phyloP scores from a whole-genome alignment of 73 alveolate genomes.

The Paramecium tetraurelia region DNA sequence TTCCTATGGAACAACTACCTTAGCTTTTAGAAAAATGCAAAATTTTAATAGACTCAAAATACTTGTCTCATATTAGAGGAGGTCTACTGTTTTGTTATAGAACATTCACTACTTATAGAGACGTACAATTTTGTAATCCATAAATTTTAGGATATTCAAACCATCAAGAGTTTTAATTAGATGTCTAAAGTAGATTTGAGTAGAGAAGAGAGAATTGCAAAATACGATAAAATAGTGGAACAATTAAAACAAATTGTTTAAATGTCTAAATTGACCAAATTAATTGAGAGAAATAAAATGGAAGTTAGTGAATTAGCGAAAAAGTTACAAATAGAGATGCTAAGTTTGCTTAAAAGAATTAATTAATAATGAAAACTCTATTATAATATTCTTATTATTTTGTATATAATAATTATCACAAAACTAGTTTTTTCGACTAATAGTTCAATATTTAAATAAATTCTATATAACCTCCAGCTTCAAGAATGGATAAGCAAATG shows the following conservation, averaged over 20 bases:
- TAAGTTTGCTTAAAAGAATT: neutral
- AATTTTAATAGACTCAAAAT: neutral
- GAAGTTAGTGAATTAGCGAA: conserved; percentile 46
- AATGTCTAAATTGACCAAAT: conserved; percentile 12
- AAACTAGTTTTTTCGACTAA: neutral
- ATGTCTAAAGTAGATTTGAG: conserved; percentile 58
- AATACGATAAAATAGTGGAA: conserved; percentile 45
- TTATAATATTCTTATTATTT: neutral
- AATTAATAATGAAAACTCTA: neutral
- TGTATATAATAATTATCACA: neutral
- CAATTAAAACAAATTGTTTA: neutral
- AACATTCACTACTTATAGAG: neutral
- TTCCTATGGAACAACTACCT: conserved; percentile 9
- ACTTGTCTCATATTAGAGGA: conserved; percentile 8
- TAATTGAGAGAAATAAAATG: conserved; percentile 46
- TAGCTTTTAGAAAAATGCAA: neutral
- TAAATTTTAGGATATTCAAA: conserved; percentile 19
- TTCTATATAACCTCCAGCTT: neutral
- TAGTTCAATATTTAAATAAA: neutral
- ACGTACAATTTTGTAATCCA: neutral
- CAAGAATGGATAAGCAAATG: neutral
- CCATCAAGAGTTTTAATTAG: neutral
- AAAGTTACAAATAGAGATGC: neutral
- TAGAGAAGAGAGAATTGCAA: conserved; percentile 60
- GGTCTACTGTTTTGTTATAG: neutral